Evolutionary conservation across 2,329 filamentous ascomycete species (phyloP).

Genomic region (Xylaria sp.): DNA sequence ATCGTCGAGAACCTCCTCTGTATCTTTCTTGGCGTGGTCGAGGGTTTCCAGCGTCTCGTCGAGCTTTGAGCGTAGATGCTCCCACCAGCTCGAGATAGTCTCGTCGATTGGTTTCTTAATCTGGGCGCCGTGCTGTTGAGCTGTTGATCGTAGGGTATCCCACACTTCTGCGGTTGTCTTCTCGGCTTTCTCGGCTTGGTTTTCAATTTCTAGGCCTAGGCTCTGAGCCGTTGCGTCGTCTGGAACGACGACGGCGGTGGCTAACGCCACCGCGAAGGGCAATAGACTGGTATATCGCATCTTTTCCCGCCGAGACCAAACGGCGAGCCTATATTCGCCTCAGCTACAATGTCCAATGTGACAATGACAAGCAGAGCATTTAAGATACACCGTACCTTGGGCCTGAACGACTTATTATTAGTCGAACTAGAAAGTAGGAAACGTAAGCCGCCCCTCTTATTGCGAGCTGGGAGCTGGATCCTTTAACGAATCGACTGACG

Average conservation of each 20-base stretch:
- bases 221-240: constrained; percentile 45
- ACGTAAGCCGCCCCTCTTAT: constrained; percentile 30
- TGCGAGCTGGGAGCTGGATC: constrained; percentile 26
- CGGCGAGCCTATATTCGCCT: constrained; percentile 1
- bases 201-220: constrained; percentile 40
- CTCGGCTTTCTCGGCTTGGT: constrained; percentile 18
- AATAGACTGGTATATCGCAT: constrained; percentile 37
- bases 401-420: not conserved
- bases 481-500: constrained; percentile 17
- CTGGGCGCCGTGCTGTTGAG: not conserved
- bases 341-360: not conserved
- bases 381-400: not conserved
- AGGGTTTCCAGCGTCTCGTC: constrained; percentile 29
- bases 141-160: constrained; percentile 18
- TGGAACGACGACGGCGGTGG: constrained; percentile 41
- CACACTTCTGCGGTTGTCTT: constrained; percentile 23
- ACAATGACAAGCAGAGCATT: not conserved
- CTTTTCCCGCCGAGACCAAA: not conserved
- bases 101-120: constrained; percentile 28
- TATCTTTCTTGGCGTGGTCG: constrained; percentile 14
- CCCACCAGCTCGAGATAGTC: constrained; percentile 22
- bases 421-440: not conserved
- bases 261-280: constrained; percentile 27
- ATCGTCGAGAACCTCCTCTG: constrained; percentile 32
- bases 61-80: not conserved